phyloP scores from a whole-genome alignment of 129 eudicot species.

The Solidago caesia region DNA sequence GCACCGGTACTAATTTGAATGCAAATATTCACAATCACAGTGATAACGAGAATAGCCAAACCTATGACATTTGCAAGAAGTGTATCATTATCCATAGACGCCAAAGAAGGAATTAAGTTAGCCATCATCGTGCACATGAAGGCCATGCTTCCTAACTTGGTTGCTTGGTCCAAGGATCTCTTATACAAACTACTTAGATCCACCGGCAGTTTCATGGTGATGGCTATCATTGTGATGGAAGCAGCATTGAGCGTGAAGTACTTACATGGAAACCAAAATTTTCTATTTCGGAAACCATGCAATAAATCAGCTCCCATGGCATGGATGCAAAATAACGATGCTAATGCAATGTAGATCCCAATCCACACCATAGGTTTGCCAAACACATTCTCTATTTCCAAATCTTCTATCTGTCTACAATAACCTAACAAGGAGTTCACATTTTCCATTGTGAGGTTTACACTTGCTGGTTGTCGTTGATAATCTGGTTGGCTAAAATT shows the following conservation, averaged over 20 bases:
- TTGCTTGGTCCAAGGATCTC: not conserved
- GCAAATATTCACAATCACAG: constrained; percentile 26
- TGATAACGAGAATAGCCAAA: constrained; percentile 40
- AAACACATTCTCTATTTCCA: not conserved
- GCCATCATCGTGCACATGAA: constrained; percentile 22
- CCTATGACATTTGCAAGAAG: constrained; percentile 34
- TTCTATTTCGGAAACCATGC: constrained; percentile 9
- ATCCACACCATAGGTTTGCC: constrained; percentile 11
- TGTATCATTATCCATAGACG: constrained; percentile 33
- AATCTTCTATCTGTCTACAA: not conserved
- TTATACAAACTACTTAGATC: not conserved
- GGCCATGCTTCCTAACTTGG: constrained; percentile 1
- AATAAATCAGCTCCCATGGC: constrained; percentile 12
- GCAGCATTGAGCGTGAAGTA: constrained; percentile 7
- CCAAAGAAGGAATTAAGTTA: constrained; percentile 41
- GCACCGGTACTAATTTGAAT: constrained; percentile 30
- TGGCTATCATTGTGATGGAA: constrained; percentile 10
- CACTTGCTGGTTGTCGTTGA: not conserved
- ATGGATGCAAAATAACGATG: constrained; percentile 5
- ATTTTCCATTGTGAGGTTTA: not conserved
- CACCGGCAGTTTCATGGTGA: not conserved
- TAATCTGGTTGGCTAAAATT: not conserved
- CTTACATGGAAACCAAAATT: constrained; percentile 8
- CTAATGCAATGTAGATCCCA: constrained; percentile 12
- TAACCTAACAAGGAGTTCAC: not conserved